Conservation (phyloP, 164 flowering plant genomes). For the Dillenia turbinata region DNA sequence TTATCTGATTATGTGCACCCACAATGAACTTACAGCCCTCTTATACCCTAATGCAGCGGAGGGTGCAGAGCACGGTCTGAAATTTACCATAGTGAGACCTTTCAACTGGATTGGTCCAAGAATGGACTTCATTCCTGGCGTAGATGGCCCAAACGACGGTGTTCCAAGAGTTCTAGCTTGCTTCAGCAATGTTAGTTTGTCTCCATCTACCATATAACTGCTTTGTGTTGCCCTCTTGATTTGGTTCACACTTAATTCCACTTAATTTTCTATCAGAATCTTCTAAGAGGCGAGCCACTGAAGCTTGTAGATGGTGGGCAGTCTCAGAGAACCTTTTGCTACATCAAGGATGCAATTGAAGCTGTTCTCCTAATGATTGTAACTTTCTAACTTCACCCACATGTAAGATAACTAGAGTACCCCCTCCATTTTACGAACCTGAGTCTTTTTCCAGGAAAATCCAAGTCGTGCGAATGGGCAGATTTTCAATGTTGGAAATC, state of each 20-base stretch:
- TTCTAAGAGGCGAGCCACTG: constrained; percentile 47
- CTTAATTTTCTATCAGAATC: constrained; percentile 28
- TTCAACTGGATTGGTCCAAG: constrained; percentile 74
- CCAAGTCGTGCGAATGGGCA: constrained; percentile 24
- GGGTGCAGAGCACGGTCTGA: constrained; percentile 57
- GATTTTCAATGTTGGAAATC: constrained; percentile 29
- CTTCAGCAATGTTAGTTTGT: constrained; percentile 49
- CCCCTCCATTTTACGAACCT: not conserved
- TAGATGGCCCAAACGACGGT: constrained; percentile 66
- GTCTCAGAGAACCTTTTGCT: constrained; percentile 55
- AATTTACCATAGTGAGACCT: constrained; percentile 62
- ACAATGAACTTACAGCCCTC: too few species aligned
- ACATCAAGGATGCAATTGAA: constrained; percentile 62
- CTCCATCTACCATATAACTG: not conserved
- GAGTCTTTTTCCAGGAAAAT: constrained; percentile 14
- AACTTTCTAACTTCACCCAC: not conserved
- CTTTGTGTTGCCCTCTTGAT: not conserved
- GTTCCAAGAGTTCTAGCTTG: constrained; percentile 65
- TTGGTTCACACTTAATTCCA: not conserved
- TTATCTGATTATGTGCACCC: too few species aligned
- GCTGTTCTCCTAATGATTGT: constrained; percentile 62
- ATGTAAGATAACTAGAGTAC: not conserved
- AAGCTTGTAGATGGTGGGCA: constrained; percentile 65
- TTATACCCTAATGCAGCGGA: constrained; percentile 28
- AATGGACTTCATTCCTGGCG: constrained; percentile 63